These are phyloP conservation scores for Fusarium sp. DNA, from an alignment of 2,329 filamentous ascomycete species.

Conservation along the genomic window DNA sequence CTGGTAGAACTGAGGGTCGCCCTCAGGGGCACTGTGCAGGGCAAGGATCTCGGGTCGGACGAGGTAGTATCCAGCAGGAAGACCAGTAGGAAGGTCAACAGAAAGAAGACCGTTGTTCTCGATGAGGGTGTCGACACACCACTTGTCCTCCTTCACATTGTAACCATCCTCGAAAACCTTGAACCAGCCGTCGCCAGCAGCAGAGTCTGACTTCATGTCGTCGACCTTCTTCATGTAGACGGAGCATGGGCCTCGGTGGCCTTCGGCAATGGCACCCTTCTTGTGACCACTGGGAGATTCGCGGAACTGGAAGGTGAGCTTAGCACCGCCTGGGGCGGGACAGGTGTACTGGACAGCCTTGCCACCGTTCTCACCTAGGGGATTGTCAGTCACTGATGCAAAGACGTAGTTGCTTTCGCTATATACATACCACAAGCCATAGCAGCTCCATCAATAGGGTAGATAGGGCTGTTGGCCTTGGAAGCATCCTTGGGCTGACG, in stretches of 20 bases:
- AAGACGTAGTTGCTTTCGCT: fast-evolving
- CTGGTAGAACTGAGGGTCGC: slow-evolving; percentile 77
- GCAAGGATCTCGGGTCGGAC: slow-evolving; percentile 76
- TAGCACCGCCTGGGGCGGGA: slow-evolving; percentile 62
- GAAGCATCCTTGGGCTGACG: slow-evolving; percentile 69
- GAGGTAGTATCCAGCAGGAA: slow-evolving; percentile 76
- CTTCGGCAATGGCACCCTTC: slow-evolving; percentile 67
- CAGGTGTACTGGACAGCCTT: slow-evolving; percentile 61
- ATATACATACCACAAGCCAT: slow-evolving; percentile 75
- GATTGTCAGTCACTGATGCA: not conserved
- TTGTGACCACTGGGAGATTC: slow-evolving; percentile 66
- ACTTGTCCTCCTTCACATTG: slow-evolving; percentile 63
- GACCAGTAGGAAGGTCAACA: slow-evolving; percentile 68
- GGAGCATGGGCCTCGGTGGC: slow-evolving; percentile 75
- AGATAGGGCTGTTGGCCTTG: slow-evolving; percentile 68
- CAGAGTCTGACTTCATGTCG: slow-evolving; percentile 63
- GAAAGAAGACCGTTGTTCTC: slow-evolving; percentile 71
- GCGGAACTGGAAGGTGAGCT: slow-evolving; percentile 75
- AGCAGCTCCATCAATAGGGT: slow-evolving; percentile 65
- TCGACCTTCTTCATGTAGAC: slow-evolving; percentile 78
- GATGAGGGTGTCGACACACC: slow-evolving; percentile 78
- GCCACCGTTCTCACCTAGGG: slow-evolving; percentile 57
- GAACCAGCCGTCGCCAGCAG: slow-evolving; percentile 77
- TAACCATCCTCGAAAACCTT: slow-evolving; percentile 80
- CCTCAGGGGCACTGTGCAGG: slow-evolving; percentile 69